Evolutionary conservation across 1,139 yeast species (phyloP).

Genomic region (Debaryomyces coudertii): DNA sequence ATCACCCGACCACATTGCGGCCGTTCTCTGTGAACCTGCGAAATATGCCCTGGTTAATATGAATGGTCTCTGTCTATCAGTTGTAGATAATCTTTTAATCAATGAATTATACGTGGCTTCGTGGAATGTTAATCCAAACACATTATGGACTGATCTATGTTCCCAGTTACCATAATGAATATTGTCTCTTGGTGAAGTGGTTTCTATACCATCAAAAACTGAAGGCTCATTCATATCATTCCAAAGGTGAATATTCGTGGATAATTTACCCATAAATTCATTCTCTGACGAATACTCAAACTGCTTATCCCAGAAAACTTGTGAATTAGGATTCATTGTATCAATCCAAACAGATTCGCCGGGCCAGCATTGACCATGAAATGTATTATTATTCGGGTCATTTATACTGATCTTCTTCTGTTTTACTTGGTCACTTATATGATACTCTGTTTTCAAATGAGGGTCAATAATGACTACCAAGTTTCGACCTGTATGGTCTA

Average conservation of each 20-base stretch:
- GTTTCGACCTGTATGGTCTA: constrained; percentile 76
- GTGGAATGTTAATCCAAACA: constrained; percentile 79
- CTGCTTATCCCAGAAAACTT: constrained; percentile 57
- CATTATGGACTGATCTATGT: constrained; percentile 86
- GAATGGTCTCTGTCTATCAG: constrained; percentile 72
- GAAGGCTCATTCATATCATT: constrained; percentile 99
- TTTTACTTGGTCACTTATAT: constrained; percentile 57
- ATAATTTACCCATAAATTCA: constrained; percentile 54
- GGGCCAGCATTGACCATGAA: constrained; percentile 96
- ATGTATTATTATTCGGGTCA: constrained; percentile 47
- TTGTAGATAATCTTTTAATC: constrained; percentile 46
- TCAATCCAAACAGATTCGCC: constrained; percentile 96
- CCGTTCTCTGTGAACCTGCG: constrained; percentile 88
- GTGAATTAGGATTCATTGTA: constrained; percentile 67
- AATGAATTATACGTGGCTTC: constrained; percentile 77
- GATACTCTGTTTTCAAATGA: constrained; percentile 75
- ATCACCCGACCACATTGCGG: constrained; percentile 99
- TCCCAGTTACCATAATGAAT: constrained; percentile 83
- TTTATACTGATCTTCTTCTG: constrained; percentile 41
- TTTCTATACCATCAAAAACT: constrained; percentile 92
- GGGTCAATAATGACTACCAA: constrained; percentile 90
- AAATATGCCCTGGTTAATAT: constrained; percentile 84
- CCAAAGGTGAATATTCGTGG: constrained; percentile 79
- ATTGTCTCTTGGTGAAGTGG: constrained; percentile 80
- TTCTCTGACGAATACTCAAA: constrained; percentile 27